A percentile compares a stretch with the other conserved stretches of the same genome.
Conservation (phyloP, 306 rosid species). For the Dalbergia cochinchinensis region DNA sequence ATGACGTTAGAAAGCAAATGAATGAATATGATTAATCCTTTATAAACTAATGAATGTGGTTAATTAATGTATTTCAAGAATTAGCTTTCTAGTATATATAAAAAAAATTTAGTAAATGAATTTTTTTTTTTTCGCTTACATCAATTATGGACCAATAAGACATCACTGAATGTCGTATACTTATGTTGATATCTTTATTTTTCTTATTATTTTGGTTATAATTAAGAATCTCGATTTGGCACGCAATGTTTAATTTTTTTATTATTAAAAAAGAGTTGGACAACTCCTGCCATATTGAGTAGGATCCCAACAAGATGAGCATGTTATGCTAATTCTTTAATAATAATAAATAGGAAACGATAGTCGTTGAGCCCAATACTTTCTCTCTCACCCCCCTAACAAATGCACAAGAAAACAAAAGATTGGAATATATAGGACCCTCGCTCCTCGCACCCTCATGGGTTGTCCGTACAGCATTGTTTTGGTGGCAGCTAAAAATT, state of each 20-base stretch:
- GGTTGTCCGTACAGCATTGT: slow-evolving; percentile 13
- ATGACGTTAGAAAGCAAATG: background rate
- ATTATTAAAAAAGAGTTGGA: background rate
- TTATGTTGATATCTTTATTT: background rate
- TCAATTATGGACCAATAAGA: background rate
- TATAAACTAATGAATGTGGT: too few species aligned
- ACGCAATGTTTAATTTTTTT: too few species aligned
- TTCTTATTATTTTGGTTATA: background rate
- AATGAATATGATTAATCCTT: background rate
- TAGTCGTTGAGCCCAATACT: background rate
- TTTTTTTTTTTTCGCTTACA: background rate
- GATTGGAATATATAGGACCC: slow-evolving; percentile 14
- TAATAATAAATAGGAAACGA: background rate
- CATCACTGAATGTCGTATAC: background rate
- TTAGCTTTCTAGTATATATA: background rate
- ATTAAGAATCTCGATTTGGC: background rate
- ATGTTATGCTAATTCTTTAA: background rate
- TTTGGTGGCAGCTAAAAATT: slow-evolving; percentile 2
- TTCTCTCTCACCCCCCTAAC: background rate
- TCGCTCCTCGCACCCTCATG: background rate
- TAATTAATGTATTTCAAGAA: background rate
- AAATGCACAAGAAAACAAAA: slow-evolving; percentile 6
- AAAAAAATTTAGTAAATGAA: background rate
- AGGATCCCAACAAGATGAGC: background rate
- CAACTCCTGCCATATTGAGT: background rate